Conservation (phyloP, 176 grass and related monocot species). For the Musa troglodytarum region DNA sequence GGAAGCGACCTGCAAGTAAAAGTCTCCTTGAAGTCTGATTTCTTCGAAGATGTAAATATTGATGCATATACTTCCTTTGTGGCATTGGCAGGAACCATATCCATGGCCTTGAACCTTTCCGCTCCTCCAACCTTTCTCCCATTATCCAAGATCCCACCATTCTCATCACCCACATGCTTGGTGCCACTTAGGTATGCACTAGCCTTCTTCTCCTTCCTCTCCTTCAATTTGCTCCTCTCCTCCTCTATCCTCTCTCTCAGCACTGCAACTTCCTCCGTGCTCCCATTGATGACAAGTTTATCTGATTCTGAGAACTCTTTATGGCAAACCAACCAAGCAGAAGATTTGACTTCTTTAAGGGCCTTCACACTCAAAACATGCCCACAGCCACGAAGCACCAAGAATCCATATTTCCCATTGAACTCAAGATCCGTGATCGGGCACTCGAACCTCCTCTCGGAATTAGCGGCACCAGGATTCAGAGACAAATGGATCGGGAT, state of each 20-base stretch:
- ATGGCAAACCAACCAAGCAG: slow-evolving; percentile 70
- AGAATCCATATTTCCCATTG: slow-evolving; percentile 85
- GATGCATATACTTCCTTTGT: slow-evolving; percentile 90
- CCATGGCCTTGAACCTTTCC: slow-evolving; percentile 70
- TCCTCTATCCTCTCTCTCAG: slow-evolving; percentile 78
- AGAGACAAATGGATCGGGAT: slow-evolving; percentile 60
- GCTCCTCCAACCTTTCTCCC: slow-evolving; percentile 54
- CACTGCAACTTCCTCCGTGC: slow-evolving; percentile 43
- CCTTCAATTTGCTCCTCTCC: slow-evolving; percentile 65
- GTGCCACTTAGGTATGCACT: slow-evolving; percentile 38
- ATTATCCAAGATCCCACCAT: slow-evolving; percentile 40
- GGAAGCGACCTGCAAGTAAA: slow-evolving; percentile 73
- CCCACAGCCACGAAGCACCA: slow-evolving; percentile 49
- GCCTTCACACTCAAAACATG: slow-evolving; percentile 82
- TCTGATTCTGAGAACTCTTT: slow-evolving; percentile 53
- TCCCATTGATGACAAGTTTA: slow-evolving; percentile 75
- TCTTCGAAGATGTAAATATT: slow-evolving; percentile 86
- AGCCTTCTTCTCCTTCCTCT: slow-evolving; percentile 75
- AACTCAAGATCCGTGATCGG: slow-evolving; percentile 63
- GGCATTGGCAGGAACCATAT: slow-evolving; percentile 58
- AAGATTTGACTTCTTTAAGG: slow-evolving; percentile 74
- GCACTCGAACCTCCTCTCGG: slow-evolving; percentile 68
- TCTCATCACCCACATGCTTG: slow-evolving; percentile 38
- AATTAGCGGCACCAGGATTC: slow-evolving; percentile 22
- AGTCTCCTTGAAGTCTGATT: slow-evolving; percentile 80